phyloP scores from a whole-genome alignment of 768 basidiomycete species.

The Cystofilobasidium bisporidii region DNA sequence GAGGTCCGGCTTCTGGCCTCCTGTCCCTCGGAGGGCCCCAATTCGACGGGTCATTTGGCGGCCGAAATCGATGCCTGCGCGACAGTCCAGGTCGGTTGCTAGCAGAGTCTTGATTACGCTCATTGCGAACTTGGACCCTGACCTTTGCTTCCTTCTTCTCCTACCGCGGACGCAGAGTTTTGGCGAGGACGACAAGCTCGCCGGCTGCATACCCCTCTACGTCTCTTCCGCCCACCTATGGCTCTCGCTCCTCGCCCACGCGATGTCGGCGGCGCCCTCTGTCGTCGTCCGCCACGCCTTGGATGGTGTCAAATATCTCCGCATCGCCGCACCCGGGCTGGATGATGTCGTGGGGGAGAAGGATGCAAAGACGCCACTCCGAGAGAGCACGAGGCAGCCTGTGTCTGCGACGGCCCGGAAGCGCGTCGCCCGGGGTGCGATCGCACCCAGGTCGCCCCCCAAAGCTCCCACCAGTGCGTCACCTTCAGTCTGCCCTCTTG shows the following conservation, averaged over 20 bases:
- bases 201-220: slow-evolving; percentile 44
- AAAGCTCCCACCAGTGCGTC: not conserved
- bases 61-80: not conserved
- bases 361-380: not conserved
- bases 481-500: not conserved
- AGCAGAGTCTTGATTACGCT: not conserved
- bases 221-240: slow-evolving; percentile 51
- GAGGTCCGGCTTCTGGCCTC: not conserved
- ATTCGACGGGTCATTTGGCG: slow-evolving; percentile 28
- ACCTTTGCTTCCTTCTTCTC: not conserved
- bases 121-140: not conserved
- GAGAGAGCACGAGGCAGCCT: slow-evolving; percentile 24
- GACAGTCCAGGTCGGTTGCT: not conserved
- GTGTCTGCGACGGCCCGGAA: not conserved
- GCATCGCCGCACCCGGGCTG: not conserved
- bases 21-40: not conserved
- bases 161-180: slow-evolving; percentile 33
- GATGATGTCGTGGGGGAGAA: not conserved
- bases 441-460: not conserved
- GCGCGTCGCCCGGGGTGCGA: not conserved
- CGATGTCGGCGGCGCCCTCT: slow-evolving; percentile 43
- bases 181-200: slow-evolving; percentile 37
- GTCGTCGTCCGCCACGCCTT: slow-evolving; percentile 50
- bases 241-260: slow-evolving; percentile 62
- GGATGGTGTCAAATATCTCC: slow-evolving; percentile 43